Percentiles rank a stretch among this genome's conserved stretches.
Conservation (phyloP, 768 basidiomycete genomes). For the Chalciporus pseudorubinellus region DNA sequence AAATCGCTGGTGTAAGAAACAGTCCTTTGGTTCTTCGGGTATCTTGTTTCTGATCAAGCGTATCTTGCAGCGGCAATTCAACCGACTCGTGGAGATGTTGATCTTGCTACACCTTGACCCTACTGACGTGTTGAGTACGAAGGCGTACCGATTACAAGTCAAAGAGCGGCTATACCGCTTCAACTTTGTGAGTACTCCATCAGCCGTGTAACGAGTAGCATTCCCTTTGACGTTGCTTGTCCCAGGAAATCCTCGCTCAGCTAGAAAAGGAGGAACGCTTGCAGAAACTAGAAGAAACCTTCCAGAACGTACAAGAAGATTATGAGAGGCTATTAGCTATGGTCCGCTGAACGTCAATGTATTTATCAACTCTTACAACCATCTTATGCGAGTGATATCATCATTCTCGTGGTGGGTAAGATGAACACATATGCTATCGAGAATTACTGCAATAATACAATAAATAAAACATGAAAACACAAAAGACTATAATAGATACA, state of each 20-base stretch:
- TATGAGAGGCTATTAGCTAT: conserved; percentile 76
- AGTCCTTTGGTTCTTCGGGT: not conserved
- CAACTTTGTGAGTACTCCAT: conserved; percentile 71
- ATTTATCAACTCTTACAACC: not conserved
- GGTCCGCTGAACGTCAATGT: conserved; percentile 26
- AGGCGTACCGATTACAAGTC: conserved; percentile 82
- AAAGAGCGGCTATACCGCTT: conserved; percentile 94
- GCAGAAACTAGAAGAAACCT: conserved; percentile 91
- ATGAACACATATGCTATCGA: not conserved
- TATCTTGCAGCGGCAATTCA: conserved; percentile 80
- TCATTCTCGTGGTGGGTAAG: not conserved
- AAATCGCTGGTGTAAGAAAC: conserved; percentile 77
- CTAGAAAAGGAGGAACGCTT: conserved; percentile 84
- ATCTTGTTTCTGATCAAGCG: conserved; percentile 1
- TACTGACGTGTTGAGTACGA: conserved; percentile 49
- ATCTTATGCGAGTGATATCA: not conserved
- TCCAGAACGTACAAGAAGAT: conserved; percentile 79
- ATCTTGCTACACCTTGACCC: conserved; percentile 70
- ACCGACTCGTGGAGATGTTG: conserved; percentile 89
- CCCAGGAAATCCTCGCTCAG: conserved; percentile 82
- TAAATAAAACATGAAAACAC: conserved; percentile 20
- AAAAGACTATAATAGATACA: conserved; percentile 18
- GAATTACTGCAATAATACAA: conserved; percentile 20
- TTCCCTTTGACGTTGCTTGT: not conserved
- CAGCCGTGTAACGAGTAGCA: not conserved